phyloP scores from a whole-genome alignment of 1,284 basidiomycete species.

The Cutaneotrichosporon cutaneum region DNA sequence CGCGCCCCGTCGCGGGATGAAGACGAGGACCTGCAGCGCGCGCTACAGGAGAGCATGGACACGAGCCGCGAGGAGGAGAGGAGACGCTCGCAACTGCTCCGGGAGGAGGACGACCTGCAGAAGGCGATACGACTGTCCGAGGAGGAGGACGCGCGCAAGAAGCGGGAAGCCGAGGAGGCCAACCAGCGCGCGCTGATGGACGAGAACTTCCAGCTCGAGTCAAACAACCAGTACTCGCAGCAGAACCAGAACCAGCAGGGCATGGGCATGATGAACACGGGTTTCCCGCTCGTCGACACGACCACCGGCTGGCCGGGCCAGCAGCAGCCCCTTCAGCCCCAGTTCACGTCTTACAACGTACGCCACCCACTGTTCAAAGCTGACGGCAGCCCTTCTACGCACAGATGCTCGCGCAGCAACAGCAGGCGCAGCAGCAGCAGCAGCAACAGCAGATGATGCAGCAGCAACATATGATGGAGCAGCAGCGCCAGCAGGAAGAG shows the following conservation, averaged over 20 bases:
- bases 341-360: constrained; percentile 59
- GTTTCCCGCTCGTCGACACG: constrained; percentile 64
- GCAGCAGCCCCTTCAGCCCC: constrained; percentile 59
- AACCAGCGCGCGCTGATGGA: constrained; percentile 81
- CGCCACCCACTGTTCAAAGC: constrained; percentile 16
- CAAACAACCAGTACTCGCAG: constrained; percentile 49
- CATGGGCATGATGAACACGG: constrained; percentile 44
- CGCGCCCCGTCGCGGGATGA: constrained; percentile 53
- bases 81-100: constrained; percentile 49
- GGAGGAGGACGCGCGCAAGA: constrained; percentile 77
- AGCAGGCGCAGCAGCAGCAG: constrained; percentile 58
- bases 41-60: constrained; percentile 84
- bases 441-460: constrained; percentile 53
- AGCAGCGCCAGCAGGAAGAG: constrained; percentile 53
- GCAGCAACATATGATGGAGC: constrained; percentile 60
- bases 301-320: constrained; percentile 41
- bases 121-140: constrained; percentile 78
- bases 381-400: constrained; percentile 54
- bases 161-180: constrained; percentile 67
- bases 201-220: constrained; percentile 65
- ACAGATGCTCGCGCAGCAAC: constrained; percentile 52
- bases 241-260: constrained; percentile 47
- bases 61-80: constrained; percentile 72
- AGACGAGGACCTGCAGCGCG: constrained; percentile 76
- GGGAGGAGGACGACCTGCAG: constrained; percentile 70